Conservation (phyloP, 2,329 filamentous ascomycete species). For the Penicillium thymicola region DNA sequence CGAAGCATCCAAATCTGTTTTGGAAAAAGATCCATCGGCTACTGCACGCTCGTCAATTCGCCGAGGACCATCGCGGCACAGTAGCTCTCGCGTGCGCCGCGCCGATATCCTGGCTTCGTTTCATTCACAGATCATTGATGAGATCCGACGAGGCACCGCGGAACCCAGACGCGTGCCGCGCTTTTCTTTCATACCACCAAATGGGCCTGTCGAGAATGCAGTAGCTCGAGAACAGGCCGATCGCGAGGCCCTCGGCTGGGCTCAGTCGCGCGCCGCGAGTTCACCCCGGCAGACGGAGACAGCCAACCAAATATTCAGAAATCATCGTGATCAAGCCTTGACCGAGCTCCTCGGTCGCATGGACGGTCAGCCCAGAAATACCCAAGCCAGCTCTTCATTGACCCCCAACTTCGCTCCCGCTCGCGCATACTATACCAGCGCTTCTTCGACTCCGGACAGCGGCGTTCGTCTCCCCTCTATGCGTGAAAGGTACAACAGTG, state of each 20-base stretch:
- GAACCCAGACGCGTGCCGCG: constrained; percentile 2
- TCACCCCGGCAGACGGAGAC: constrained; percentile 4
- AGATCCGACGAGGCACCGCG: constrained; percentile 30
- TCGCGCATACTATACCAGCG: constrained; percentile 28
- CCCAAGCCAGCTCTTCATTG: constrained; percentile 23
- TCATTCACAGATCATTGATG: constrained; percentile 29
- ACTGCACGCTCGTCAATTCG: constrained; percentile 57
- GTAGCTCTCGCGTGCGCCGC: constrained; percentile 27
- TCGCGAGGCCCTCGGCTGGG: constrained; percentile 27
- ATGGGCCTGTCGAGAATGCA: constrained; percentile 28
- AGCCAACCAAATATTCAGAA: constrained; percentile 2
- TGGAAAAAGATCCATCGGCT: constrained; percentile 54
- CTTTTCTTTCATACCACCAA: constrained; percentile 3
- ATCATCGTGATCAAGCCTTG: constrained; percentile 32
- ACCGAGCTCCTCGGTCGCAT: constrained; percentile 26
- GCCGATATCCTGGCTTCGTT: constrained; percentile 30
- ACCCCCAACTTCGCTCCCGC: constrained; percentile 48
- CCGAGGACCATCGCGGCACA: constrained; percentile 35
- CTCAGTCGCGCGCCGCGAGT: constrained; percentile 5
- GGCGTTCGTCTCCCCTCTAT: constrained; percentile 24
- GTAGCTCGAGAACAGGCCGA: constrained; percentile 30
- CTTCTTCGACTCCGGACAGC: constrained; percentile 24
- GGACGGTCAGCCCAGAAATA: constrained; percentile 9
- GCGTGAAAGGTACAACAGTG: constrained; percentile 21
- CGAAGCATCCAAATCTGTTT: constrained; percentile 39